Conservation (phyloP, 2,329 filamentous ascomycete species). For the Aspergillus quadricinctus region DNA sequence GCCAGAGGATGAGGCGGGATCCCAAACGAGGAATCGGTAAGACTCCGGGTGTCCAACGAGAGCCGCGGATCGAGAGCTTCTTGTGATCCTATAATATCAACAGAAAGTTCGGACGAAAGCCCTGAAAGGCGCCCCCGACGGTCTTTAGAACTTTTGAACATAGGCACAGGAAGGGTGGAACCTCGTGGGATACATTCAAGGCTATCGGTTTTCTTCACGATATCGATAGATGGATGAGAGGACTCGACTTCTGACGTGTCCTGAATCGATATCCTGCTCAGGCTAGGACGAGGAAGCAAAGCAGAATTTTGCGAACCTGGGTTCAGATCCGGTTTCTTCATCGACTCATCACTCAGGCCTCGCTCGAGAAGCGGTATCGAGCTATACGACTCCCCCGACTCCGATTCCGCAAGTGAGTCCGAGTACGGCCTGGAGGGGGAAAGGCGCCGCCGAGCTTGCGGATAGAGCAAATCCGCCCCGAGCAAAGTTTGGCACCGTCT, state of each 20-base stretch:
- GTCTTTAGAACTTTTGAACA: constrained; percentile 30
- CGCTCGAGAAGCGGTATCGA: constrained; percentile 74
- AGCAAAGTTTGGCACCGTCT: constrained; percentile 20
- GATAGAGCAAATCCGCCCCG: constrained; percentile 22
- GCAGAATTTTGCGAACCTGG: constrained; percentile 14
- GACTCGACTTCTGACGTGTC: constrained; percentile 32
- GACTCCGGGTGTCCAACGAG: constrained; percentile 31
- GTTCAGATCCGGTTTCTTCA: constrained; percentile 41
- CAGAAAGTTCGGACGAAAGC: constrained; percentile 47
- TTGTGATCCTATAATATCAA: constrained; percentile 45
- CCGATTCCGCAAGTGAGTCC: constrained; percentile 42
- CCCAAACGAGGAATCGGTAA: constrained; percentile 35
- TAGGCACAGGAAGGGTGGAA: constrained; percentile 35
- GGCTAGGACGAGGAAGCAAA: constrained; percentile 21
- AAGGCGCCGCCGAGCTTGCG: constrained; percentile 22
- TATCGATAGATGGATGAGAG: constrained; percentile 48
- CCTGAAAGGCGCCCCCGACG: constrained; percentile 53
- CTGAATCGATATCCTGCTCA: constrained; percentile 24
- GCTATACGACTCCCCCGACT: constrained; percentile 69
- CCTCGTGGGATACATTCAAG: constrained; percentile 46
- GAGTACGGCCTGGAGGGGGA: constrained; percentile 34
- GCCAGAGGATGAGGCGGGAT: constrained; percentile 43
- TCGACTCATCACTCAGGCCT: constrained; percentile 48
- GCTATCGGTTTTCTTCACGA: constrained; percentile 49
- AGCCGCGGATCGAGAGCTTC: constrained; percentile 31